Conservation (phyloP, 345 rosid species). For the Dipteronia sinensis region DNA sequence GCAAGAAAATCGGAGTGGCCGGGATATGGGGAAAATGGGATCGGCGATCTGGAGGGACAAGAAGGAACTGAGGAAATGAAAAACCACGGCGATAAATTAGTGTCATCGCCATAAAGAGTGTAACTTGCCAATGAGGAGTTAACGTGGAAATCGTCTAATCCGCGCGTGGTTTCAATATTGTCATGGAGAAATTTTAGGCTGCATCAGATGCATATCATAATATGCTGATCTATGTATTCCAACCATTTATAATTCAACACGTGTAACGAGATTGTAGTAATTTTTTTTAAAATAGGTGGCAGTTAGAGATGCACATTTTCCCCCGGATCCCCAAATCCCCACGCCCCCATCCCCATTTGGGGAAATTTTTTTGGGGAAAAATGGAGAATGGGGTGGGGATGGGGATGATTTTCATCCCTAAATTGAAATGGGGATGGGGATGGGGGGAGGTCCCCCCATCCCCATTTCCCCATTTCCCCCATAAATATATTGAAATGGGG, state of each 20-base stretch:
- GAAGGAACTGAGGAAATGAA: conserved; percentile 41
- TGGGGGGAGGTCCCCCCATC: too few relatives aligned
- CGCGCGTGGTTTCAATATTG: conserved; percentile 11
- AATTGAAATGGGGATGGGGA: too few relatives aligned
- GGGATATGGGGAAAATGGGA: conserved; percentile 28
- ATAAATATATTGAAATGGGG: too few relatives aligned
- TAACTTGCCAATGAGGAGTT: background rate
- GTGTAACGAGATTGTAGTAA: background rate
- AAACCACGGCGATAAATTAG: conserved; percentile 48
- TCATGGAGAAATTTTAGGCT: background rate
- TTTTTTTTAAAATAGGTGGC: too few relatives aligned
- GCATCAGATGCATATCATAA: background rate
- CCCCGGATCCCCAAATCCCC: too few relatives aligned
- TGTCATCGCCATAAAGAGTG: conserved; percentile 18
- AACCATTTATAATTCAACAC: background rate
- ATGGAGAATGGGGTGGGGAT: too few relatives aligned
- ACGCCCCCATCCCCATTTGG: too few relatives aligned
- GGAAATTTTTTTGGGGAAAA: too few relatives aligned
- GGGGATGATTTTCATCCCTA: too few relatives aligned
- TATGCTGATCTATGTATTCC: background rate
- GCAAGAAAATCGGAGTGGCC: conserved; percentile 28
- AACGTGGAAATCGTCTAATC: conserved; percentile 29
- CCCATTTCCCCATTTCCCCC: too few relatives aligned
- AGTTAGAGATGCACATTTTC: too few relatives aligned
- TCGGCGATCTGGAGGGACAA: conserved; percentile 32